A percentile compares a stretch with the other conserved stretches of the same genome.
Conservation (phyloP, 1,284 basidiomycete genomes). For the Fomitiporia mediterranea region DNA sequence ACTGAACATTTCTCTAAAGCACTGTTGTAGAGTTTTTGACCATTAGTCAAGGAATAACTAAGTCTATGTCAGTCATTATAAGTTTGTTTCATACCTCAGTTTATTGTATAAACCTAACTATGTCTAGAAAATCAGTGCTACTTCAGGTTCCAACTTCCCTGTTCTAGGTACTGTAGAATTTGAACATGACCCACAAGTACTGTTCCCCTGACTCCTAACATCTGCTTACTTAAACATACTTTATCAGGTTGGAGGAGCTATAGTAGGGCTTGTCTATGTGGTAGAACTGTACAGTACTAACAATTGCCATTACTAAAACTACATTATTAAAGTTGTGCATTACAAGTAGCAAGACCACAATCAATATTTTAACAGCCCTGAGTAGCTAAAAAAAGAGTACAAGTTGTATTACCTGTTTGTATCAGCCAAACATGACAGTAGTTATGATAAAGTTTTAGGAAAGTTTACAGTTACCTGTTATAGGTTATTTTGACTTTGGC, state of each 20-base stretch:
- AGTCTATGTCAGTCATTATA: not conserved
- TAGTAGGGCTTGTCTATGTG: not conserved
- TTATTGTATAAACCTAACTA: conserved; percentile 1
- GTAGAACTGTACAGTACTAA: not conserved
- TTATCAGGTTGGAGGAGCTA: not conserved
- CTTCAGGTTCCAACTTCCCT: not conserved
- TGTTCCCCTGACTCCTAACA: not conserved
- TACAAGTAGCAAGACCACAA: not conserved
- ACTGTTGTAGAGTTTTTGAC: no score
- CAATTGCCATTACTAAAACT: not conserved
- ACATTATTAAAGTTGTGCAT: not conserved
- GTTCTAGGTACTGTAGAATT: not conserved
- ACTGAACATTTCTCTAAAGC: no score
- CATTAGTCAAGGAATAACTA: not conserved
- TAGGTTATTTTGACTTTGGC: not conserved
- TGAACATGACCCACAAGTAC: not conserved
- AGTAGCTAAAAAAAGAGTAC: not conserved
- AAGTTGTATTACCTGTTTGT: conserved; percentile 1
- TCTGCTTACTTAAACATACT: not conserved
- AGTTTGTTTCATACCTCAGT: not conserved
- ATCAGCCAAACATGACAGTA: conserved; percentile 1
- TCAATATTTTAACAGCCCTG: not conserved
- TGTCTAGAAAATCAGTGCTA: not conserved
- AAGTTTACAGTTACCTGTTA: conserved; percentile 1
- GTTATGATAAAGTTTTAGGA: not conserved